Evolutionary conservation across 176 grass and related monocot genomes (phyloP).

Genomic region (Alopecurus myosuroides): DNA sequence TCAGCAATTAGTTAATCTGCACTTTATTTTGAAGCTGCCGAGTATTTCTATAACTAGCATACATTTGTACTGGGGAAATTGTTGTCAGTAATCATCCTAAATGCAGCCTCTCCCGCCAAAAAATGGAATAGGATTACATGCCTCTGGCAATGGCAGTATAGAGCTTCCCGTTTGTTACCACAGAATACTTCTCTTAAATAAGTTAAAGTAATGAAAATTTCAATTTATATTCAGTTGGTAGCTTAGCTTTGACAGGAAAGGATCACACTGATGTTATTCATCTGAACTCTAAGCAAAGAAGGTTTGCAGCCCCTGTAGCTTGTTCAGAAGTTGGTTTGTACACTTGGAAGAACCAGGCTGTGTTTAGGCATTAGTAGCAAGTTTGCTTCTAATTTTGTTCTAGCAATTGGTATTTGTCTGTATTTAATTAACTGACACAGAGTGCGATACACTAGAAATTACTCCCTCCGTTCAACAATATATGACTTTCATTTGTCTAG

Average conservation of each 20-base stretch:
- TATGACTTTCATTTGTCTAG: too few relatives aligned
- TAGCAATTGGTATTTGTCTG: background rate
- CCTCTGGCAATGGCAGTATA: background rate
- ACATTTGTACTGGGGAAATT: background rate
- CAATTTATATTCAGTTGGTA: background rate
- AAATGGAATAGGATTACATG: background rate
- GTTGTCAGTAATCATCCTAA: slow-evolving; percentile 4
- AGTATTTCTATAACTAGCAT: background rate
- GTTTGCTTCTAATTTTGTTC: background rate
- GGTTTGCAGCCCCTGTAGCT: background rate
- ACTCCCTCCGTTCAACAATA: too few relatives aligned
- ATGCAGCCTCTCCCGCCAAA: background rate
- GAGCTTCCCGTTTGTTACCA: background rate
- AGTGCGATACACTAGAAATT: background rate
- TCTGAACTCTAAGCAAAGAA: background rate
- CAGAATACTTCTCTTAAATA: background rate
- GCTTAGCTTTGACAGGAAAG: slow-evolving; percentile 6
- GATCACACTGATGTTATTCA: slow-evolving; percentile 5
- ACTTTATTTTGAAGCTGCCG: background rate
- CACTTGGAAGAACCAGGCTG: background rate
- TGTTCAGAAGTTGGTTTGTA: slow-evolving; percentile 6
- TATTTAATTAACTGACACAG: background rate
- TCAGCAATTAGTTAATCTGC: background rate
- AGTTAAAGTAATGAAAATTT: background rate
- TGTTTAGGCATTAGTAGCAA: background rate